These are phyloP conservation scores for Ballota nigra DNA, from an alignment of 257 asterid genomes.

Conservation along the genomic window DNA sequence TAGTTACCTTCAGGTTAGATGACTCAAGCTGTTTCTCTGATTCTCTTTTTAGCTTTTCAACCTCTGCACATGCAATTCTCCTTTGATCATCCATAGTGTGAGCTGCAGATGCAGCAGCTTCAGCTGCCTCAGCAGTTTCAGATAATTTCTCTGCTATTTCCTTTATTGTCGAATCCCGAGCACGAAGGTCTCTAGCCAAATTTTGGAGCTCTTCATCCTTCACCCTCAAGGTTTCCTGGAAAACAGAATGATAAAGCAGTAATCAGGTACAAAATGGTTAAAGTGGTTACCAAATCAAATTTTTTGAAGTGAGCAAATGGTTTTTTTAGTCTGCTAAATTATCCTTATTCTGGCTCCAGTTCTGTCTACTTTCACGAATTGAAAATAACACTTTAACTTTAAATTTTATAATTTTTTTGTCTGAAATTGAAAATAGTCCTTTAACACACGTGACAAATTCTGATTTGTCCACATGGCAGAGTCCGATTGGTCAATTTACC, in stretches of 20 bases:
- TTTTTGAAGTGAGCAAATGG: no score
- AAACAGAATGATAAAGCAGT: conserved; percentile 8
- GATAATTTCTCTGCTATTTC: conserved; percentile 86
- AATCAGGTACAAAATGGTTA: conserved; percentile 13
- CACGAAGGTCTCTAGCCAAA: conserved; percentile 84
- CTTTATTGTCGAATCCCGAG: conserved; percentile 82
- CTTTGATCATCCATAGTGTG: conserved; percentile 89
- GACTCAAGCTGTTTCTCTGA: conserved; percentile 56
- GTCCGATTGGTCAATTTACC: no score
- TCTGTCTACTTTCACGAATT: no score
- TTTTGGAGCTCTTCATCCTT: conserved; percentile 99
- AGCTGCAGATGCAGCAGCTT: conserved; percentile 97
- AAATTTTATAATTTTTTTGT: no score
- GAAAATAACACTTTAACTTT: no score
- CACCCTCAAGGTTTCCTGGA: conserved; percentile 92
- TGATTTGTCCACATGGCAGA: no score
- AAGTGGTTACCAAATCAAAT: background rate
- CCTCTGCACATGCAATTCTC: conserved; percentile 80
- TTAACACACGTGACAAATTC: no score
- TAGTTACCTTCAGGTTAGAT: conserved; percentile 53
- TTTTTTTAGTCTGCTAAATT: no score
- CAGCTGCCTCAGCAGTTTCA: conserved; percentile 97
- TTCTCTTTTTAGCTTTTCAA: conserved; percentile 67
- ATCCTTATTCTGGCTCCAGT: no score
- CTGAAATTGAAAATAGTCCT: no score